phyloP scores from a whole-genome alignment of 148 eudicot species.

The Diospyros lotus region DNA sequence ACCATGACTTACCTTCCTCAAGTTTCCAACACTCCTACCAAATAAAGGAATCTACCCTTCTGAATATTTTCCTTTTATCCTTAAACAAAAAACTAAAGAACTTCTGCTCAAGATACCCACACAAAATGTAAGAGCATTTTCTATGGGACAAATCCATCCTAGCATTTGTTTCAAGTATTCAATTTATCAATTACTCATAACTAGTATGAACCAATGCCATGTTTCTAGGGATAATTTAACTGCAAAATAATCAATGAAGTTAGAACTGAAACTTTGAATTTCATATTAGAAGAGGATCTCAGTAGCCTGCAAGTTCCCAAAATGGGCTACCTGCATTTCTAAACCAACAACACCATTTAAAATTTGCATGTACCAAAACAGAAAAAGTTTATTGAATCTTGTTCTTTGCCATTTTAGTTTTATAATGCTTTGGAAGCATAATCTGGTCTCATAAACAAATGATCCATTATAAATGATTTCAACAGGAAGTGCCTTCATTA shows the following conservation, averaged over 20 bases:
- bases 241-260: background rate
- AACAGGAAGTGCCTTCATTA: background rate
- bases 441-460: background rate
- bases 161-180: background rate
- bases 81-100: background rate
- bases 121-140: background rate
- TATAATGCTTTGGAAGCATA: conserved; percentile 1
- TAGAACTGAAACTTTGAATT: background rate
- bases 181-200: background rate
- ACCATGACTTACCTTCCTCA: too few relatives aligned
- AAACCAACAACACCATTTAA: background rate
- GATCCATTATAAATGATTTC: background rate
- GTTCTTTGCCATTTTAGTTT: background rate
- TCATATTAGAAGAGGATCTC: background rate
- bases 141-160: background rate
- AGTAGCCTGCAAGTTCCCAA: background rate
- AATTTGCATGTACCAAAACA: background rate
- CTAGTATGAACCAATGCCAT: background rate
- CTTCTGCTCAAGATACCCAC: background rate
- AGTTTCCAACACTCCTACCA: too few relatives aligned
- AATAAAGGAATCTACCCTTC: too few relatives aligned
- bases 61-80: too few relatives aligned
- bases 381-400: background rate
- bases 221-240: background rate
- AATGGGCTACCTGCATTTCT: background rate